Evolutionary conservation across 1,139 yeast genomes (phyloP).

Genomic region (Kurtzmaniella quercitrusa): DNA sequence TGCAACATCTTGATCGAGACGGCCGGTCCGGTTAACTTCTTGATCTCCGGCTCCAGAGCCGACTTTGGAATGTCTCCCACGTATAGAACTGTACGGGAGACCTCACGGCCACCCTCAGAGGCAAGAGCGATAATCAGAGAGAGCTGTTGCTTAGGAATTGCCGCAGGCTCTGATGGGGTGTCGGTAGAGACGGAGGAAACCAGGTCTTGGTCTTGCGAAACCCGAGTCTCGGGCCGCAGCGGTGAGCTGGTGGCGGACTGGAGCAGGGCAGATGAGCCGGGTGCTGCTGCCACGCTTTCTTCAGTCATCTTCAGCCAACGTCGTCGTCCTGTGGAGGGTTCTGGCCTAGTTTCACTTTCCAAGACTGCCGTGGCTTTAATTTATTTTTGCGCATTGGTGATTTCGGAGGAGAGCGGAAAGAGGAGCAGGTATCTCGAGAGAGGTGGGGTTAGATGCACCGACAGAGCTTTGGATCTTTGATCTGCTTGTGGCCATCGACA

Average conservation of each 20-base stretch:
- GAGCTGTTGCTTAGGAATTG: background rate
- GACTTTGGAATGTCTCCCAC: conserved; percentile 71
- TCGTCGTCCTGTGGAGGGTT: background rate
- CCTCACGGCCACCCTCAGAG: conserved; percentile 71
- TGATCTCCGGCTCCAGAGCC: conserved; percentile 58
- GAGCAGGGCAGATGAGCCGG: background rate
- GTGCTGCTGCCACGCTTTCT: background rate
- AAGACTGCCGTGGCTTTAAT: background rate
- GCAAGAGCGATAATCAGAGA: conserved; percentile 2
- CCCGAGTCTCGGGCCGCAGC: background rate
- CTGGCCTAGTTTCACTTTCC: background rate
- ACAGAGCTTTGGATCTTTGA: too few species aligned
- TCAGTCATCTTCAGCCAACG: background rate
- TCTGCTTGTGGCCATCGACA: too few species aligned
- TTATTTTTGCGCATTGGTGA: background rate
- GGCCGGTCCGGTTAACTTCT: conserved; percentile 56
- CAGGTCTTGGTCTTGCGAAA: background rate
- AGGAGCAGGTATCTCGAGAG: too few species aligned
- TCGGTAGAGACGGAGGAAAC: background rate
- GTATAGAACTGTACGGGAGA: conserved; percentile 66
- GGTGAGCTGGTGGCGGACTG: background rate
- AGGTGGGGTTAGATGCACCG: too few species aligned
- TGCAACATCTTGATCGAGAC: conserved; percentile 63
- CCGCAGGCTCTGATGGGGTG: background rate
- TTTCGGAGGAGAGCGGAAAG: background rate